Percentiles rank a stretch among this genome's conserved stretches.
Evolutionary conservation across 1,284 basidiomycete genomes (phyloP).

Genomic region (Pyrrhoderma noxium): DNA sequence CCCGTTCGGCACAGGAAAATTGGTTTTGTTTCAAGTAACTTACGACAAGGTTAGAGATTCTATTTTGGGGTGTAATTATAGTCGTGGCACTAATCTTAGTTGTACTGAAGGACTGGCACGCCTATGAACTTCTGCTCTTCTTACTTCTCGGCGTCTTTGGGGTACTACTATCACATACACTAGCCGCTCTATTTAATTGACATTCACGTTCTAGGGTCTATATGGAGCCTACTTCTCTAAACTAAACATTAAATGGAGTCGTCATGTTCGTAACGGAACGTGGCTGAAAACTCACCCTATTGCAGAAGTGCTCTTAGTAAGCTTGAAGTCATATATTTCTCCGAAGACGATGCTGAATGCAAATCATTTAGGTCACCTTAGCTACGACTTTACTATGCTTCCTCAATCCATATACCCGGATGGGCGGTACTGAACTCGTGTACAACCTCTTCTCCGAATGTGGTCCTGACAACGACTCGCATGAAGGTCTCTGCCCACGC

Average conservation of each 20-base stretch:
- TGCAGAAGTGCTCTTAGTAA: constrained; percentile 76
- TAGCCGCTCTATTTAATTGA: constrained; percentile 10
- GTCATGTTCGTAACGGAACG: constrained; percentile 71
- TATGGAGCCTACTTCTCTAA: constrained; percentile 95
- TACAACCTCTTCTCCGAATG: constrained; percentile 90
- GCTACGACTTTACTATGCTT: constrained; percentile 76
- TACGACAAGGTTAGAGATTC: constrained; percentile 62
- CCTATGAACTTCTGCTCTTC: constrained; percentile 79
- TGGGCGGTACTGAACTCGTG: constrained; percentile 94
- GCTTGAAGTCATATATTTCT: constrained; percentile 23
- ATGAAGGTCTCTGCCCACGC: constrained; percentile 67
- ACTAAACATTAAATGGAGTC: constrained; percentile 85
- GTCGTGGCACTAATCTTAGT: not conserved
- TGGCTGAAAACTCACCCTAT: constrained; percentile 80
- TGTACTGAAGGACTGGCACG: constrained; percentile 72
- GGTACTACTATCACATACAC: constrained; percentile 33
- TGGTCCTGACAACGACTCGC: constrained; percentile 42
- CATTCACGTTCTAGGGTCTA: constrained; percentile 52
- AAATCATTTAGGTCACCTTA: constrained; percentile 56
- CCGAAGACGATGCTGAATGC: not conserved
- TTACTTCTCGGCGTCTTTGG: constrained; percentile 83
- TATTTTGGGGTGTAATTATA: constrained; percentile 5
- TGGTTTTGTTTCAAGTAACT: constrained; percentile 84
- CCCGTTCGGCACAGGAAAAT: constrained; percentile 83
- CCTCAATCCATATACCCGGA: constrained; percentile 84